These are phyloP conservation scores for Zychaea mexicana DNA, from an alignment of 371 early-diverging fungal species.

Conservation along the genomic window DNA sequence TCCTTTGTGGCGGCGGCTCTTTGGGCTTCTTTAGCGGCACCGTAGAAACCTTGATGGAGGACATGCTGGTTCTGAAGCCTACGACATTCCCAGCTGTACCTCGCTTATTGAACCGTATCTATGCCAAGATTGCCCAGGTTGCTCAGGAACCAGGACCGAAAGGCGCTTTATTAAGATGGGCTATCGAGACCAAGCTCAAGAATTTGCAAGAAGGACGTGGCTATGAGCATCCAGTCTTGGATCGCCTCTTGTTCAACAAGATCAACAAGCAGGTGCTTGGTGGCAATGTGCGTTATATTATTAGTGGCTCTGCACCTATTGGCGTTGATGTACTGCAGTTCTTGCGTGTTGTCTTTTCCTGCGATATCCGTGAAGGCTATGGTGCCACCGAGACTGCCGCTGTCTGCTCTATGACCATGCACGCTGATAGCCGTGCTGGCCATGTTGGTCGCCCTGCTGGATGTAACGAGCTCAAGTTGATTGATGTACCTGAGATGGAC, in stretches of 20 bases:
- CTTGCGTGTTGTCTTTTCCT: constrained; percentile 80
- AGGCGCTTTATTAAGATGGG: constrained; percentile 59
- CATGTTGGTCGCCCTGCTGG: constrained; percentile 74
- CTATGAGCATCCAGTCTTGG: constrained; percentile 79
- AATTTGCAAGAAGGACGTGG: constrained; percentile 61
- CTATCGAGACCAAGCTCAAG: constrained; percentile 54
- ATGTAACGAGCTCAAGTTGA: constrained; percentile 79
- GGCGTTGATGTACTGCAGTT: constrained; percentile 83
- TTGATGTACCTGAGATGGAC: constrained; percentile 88
- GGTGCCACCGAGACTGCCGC: constrained; percentile 90
- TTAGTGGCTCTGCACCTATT: constrained; percentile 94
- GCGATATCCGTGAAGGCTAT: constrained; percentile 74
- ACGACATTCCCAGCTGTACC: constrained; percentile 89
- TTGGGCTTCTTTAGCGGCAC: constrained; percentile 89
- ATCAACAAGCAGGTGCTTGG: constrained; percentile 83
- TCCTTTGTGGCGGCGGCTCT: constrained; percentile 47
- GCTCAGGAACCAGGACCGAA: constrained; percentile 68
- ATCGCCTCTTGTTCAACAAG: constrained; percentile 88
- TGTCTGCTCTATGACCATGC: constrained; percentile 46
- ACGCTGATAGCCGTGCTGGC: constrained; percentile 57
- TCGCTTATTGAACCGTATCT: constrained; percentile 88
- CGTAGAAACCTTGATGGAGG: constrained; percentile 75
- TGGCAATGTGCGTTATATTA: constrained; percentile 81
- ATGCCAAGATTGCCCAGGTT: constrained; percentile 72
- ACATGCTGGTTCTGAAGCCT: constrained; percentile 80